Evolutionary conservation across 331 rosid genomes (phyloP).

Genomic region (Rosa hybrid): DNA sequence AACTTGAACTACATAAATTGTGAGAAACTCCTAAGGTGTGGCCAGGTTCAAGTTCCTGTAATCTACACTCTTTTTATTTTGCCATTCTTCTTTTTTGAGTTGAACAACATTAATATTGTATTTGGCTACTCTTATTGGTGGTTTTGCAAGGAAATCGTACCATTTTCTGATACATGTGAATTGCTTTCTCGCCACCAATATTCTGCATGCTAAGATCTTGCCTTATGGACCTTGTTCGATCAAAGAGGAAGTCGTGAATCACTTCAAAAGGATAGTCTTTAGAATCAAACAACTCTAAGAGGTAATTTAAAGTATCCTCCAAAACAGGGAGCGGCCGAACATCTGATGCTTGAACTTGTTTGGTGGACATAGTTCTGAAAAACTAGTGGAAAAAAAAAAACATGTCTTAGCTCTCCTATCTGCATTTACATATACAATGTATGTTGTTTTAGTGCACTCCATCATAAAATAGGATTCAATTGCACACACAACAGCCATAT

Average conservation of each 20-base stretch:
- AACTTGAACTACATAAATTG: background rate
- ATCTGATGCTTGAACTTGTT: slow-evolving; percentile 62
- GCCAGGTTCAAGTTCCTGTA: background rate
- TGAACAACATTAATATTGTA: too few relatives aligned
- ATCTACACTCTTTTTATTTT: background rate
- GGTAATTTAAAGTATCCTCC: slow-evolving; percentile 68
- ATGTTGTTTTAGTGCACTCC: too few relatives aligned
- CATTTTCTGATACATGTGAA: slow-evolving; percentile 75
- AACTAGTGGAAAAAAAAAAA: slow-evolving; percentile 40
- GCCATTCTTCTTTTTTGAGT: background rate
- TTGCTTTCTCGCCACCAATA: slow-evolving; percentile 55
- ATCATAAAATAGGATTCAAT: too few relatives aligned
- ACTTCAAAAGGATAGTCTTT: slow-evolving; percentile 70
- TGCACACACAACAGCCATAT: background rate
- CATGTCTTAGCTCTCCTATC: too few relatives aligned
- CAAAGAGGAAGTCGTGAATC: slow-evolving; percentile 80
- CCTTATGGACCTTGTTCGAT: slow-evolving; percentile 90
- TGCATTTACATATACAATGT: too few relatives aligned
- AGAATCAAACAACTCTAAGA: slow-evolving; percentile 57
- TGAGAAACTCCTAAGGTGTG: background rate
- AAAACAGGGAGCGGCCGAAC: slow-evolving; percentile 75
- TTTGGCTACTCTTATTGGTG: too few relatives aligned
- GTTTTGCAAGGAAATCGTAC: slow-evolving; percentile 26
- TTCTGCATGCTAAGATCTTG: slow-evolving; percentile 88
- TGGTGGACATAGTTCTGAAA: slow-evolving; percentile 79